phyloP scores from a whole-genome alignment of 331 rosid species.

The Rosa hybrid region DNA sequence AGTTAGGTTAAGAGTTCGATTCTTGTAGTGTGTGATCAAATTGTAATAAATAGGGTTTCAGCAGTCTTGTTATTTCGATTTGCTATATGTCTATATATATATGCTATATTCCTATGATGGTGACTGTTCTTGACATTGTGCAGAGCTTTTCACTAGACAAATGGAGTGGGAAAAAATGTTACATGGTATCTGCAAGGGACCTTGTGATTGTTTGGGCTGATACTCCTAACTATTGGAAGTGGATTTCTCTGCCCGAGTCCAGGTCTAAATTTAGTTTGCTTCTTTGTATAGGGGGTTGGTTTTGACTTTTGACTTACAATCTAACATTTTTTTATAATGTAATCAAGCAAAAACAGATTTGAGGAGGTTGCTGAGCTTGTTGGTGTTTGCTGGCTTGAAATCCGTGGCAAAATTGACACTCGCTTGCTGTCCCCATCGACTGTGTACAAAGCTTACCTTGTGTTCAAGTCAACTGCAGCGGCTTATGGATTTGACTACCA shows the following conservation, averaged over 20 bases:
- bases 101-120: not conserved
- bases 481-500: constrained; percentile 30
- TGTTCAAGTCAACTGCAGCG: constrained; percentile 38
- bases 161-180: constrained; percentile 57
- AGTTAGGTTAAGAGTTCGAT: not conserved
- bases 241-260: constrained; percentile 35
- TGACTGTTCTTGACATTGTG: not conserved
- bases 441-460: constrained; percentile 48
- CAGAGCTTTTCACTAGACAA: constrained; percentile 64
- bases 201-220: constrained; percentile 49
- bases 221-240: constrained; percentile 66
- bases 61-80: not conserved
- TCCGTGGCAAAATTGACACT: constrained; percentile 44
- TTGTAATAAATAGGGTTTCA: not conserved
- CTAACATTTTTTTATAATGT: not conserved
- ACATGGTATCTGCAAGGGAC: constrained; percentile 57
- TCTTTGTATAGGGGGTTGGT: not conserved
- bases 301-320: not conserved
- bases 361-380: constrained; percentile 46
- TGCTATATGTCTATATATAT: not conserved
- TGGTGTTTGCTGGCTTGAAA: constrained; percentile 53
- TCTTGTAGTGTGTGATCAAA: not conserved
- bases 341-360: constrained; percentile 36
- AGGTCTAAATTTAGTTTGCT: constrained; percentile 22
- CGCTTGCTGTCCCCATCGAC: constrained; percentile 44